Base-by-base conservation (phyloP, 495 filamentous ascomycete species). In the Podospora pseudocomata region DNA sequence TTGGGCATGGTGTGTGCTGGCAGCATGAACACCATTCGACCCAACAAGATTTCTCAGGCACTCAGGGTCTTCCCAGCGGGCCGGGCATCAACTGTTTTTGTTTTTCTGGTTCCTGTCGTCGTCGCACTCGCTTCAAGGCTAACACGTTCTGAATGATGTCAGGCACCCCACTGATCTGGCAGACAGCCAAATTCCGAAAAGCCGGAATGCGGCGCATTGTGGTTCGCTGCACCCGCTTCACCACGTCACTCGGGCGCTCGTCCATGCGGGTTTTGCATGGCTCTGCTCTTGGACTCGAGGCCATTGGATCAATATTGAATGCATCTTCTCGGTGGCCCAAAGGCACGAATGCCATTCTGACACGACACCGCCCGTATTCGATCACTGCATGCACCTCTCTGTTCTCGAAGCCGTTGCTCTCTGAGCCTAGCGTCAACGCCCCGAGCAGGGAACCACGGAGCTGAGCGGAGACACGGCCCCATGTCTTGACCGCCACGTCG, bases 201-300 rank as follows among this genome's bases (percentile, higher is more conserved):
- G 39, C 39, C 39, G 39, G 39, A 49, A 49, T 49, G 39, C 39
- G 39, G 39, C 39, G 39, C 39, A 49, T 49, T 49, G 7, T 49
- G 39, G 39, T 49, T 49, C 39, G 39, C 39, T 49, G 39, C 39
- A 49, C 39, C 15, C 39, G 7, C 23, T 49, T 11, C 7, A 49
- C 55, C 73, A 73, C 73, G 73, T 75, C 73, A 73, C 72, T 66
- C 54, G 69, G 68, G 65, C 62, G 63, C 19, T 34, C 5, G 65
- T 28, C 39, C 67, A 75, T 75, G 73, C 73, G 70, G 65, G 69
- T 28, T 70, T 27, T 70, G 65, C 70, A 73, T 73, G 71, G 65
- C 26, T 57, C 60, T 58, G 20, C 11, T 20, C 55, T 58, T 58
- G 55, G 55, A 58, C 70, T 71, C 58, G 66, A 55, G 57, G 55